Evolutionary conservation across 2,329 filamentous ascomycete genomes (phyloP), one percentile per base, ranked within the genome.

Genomic region (Chaetomiaceae sp.): DNA sequence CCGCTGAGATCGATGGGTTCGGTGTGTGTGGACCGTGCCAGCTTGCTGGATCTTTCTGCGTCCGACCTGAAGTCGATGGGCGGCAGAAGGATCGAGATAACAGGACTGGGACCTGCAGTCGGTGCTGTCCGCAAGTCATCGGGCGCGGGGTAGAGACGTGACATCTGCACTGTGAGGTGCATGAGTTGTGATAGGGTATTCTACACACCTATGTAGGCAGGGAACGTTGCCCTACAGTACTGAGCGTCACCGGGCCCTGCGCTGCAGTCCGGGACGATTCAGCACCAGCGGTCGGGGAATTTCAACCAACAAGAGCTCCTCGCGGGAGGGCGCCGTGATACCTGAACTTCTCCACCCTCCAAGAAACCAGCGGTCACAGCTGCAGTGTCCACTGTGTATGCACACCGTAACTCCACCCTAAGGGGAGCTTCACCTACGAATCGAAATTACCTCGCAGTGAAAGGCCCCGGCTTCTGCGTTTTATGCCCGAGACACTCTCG

Each of bases 221-320:
- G 40, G n/a, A n/a, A n/a, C n/a, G n/a, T n/a, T n/a, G n/a, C n/a
- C n/a, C n/a, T n/a, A n/a, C n/a, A n/a, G n/a, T n/a, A n/a, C n/a
- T n/a, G n/a, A n/a, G n/a, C n/a, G n/a, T n/a, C n/a, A n/a, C n/a
- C n/a, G n/a, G n/a, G n/a, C n/a, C n/a, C n/a, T n/a, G n/a, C n/a
- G n/a, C n/a, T n/a, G n/a, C n/a, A n/a, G n/a, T n/a, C n/a, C n/a
- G n/a, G n/a, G n/a, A n/a, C n/a, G n/a, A n/a, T n/a, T n/a, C n/a
- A n/a, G n/a, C n/a, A n/a, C n/a, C n/a, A 34, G 27, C 3, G 4
- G 21, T 48, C 55, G 53, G 53, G 55, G 42, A 53, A 42, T 54
- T 56, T 55, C 21, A 16, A 36, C 42, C 42, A 52, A 47, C 34
- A 51, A 37, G 33, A 32, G 42, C 14, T 36, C 16, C 14, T 18